Conservation (phyloP, 805 yeast genomes). For the Yarrowia sp. region DNA sequence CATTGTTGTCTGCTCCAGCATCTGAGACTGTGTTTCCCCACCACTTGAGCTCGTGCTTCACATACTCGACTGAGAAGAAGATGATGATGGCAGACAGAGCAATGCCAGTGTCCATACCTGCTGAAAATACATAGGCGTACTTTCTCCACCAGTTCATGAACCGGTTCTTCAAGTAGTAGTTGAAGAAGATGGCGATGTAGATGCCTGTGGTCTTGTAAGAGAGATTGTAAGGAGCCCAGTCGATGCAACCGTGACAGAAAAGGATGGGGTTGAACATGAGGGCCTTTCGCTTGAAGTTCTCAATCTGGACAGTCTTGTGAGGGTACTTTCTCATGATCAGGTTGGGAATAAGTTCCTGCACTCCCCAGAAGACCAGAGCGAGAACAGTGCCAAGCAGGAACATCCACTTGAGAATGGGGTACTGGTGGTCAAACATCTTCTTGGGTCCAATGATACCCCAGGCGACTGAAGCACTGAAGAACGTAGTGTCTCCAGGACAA, state of each 20-base stretch:
- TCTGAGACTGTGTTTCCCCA: slow-evolving; percentile 56
- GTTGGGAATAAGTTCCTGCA: slow-evolving; percentile 43
- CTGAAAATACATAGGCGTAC: slow-evolving; percentile 58
- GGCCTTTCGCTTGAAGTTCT: slow-evolving; percentile 1
- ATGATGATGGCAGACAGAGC: slow-evolving; percentile 58
- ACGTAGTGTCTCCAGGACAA: slow-evolving; percentile 54
- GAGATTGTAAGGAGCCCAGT: slow-evolving; percentile 45
- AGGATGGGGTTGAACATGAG: slow-evolving; percentile 18
- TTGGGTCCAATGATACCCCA: slow-evolving; percentile 59
- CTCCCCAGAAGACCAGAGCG: slow-evolving; percentile 40
- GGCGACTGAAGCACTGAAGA: slow-evolving; percentile 58
- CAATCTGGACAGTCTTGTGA: neutral
- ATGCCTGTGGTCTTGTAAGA: slow-evolving; percentile 55
- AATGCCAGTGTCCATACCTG: slow-evolving; percentile 59
- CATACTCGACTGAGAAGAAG: slow-evolving; percentile 54
- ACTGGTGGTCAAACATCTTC: slow-evolving; percentile 52
- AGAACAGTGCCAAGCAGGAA: slow-evolving; percentile 45
- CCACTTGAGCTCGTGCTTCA: slow-evolving; percentile 53
- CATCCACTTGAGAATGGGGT: slow-evolving; percentile 43
- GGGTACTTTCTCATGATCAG: slow-evolving; percentile 9
- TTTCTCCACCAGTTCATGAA: slow-evolving; percentile 61
- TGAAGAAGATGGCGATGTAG: slow-evolving; percentile 54
- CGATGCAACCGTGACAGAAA: slow-evolving; percentile 7
- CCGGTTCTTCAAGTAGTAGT: slow-evolving; percentile 54
- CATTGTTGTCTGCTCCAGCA: slow-evolving; percentile 20